phyloP scores from a whole-genome alignment of 768 basidiomycete genomes.

The Amanita pseudoporphyria region DNA sequence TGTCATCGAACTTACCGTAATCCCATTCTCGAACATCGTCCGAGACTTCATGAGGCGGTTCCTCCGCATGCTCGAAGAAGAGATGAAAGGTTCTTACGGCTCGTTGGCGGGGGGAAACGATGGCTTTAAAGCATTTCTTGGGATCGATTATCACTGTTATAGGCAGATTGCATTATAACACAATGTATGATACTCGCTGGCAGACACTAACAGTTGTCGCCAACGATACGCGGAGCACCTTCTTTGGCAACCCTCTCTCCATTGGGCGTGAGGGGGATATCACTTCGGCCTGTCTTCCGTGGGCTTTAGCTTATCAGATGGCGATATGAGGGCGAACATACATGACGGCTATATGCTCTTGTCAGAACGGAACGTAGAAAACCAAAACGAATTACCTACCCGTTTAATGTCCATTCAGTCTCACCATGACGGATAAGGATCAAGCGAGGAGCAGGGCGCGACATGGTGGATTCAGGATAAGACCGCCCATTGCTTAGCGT shows the following conservation, averaged over 20 bases:
- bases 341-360: slow-evolving; percentile 8
- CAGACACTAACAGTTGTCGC: slow-evolving; percentile 65
- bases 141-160: slow-evolving; percentile 67
- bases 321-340: neutral
- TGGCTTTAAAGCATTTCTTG: slow-evolving; percentile 58
- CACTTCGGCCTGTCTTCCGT: slow-evolving; percentile 70
- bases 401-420: slow-evolving; percentile 91
- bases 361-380: neutral
- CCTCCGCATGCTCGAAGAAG: slow-evolving; percentile 43
- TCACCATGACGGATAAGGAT: slow-evolving; percentile 83
- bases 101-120: slow-evolving; percentile 82
- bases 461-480: slow-evolving; percentile 15
- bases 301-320: neutral
- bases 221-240: slow-evolving; percentile 59
- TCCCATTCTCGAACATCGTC: slow-evolving; percentile 82
- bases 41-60: slow-evolving; percentile 44
- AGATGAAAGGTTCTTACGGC: slow-evolving; percentile 83
- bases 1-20: slow-evolving; percentile 36
- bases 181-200: neutral
- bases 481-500: no score
- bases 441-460: slow-evolving; percentile 55
- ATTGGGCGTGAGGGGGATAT: slow-evolving; percentile 76
- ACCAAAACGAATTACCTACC: slow-evolving; percentile 32
- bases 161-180: neutral
- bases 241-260: slow-evolving; percentile 66